Conservation (phyloP, 768 basidiomycete species). For the Auriscalpium orientale region DNA sequence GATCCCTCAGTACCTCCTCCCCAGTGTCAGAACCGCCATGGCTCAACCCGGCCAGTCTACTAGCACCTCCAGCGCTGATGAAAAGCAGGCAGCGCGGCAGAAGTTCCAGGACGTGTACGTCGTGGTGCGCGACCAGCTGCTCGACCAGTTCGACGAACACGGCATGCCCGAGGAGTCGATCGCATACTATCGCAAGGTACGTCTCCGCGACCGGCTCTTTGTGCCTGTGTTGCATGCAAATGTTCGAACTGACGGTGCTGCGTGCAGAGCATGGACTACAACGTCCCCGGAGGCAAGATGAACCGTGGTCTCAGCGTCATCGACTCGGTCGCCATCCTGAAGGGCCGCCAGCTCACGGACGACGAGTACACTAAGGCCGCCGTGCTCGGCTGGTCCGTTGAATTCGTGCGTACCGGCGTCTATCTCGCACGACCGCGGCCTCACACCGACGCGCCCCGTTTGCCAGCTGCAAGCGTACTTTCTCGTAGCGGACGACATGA, state of each 20-base stretch:
- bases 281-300: conserved; percentile 94
- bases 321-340: conserved; percentile 85
- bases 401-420: conserved; percentile 60
- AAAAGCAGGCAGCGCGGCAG: conserved; percentile 29
- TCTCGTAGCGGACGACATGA: conserved; percentile 95
- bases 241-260: too few species aligned
- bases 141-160: conserved; percentile 56
- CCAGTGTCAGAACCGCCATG: too few species aligned
- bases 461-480: conserved; percentile 91
- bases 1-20: too few species aligned
- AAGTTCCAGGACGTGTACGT: conserved; percentile 72
- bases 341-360: conserved; percentile 59
- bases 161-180: conserved; percentile 79
- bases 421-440: not conserved
- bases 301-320: conserved; percentile 96
- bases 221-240: too few species aligned
- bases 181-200: conserved; percentile 77
- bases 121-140: conserved; percentile 67
- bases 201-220: conserved; percentile 16
- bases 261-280: conserved; percentile 79
- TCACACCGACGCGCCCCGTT: not conserved
- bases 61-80: not conserved
- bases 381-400: conserved; percentile 91
- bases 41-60: not conserved
- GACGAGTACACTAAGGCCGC: conserved; percentile 88